phyloP scores from a whole-genome alignment of 306 rosid species.

The Pachyrhizus erosus region DNA sequence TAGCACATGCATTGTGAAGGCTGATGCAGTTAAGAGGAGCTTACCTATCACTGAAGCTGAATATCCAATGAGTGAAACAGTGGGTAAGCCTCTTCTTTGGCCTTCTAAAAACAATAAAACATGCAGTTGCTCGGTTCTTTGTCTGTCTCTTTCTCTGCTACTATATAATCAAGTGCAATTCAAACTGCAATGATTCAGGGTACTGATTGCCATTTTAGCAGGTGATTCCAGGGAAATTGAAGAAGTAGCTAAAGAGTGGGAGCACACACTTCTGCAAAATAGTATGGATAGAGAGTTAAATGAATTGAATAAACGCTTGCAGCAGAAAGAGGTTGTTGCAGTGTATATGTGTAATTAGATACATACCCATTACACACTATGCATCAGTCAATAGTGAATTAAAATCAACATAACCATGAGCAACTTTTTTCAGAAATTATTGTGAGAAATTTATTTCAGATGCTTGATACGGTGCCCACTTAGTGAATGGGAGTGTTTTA shows the following conservation, averaged over 20 bases:
- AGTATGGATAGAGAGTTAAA: conserved; percentile 96
- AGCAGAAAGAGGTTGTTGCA: conserved; percentile 87
- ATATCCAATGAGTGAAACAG: conserved; percentile 79
- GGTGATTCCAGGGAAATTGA: conserved; percentile 91
- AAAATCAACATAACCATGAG: conserved; percentile 31
- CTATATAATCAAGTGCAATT: conserved; percentile 34
- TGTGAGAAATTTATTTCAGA: conserved; percentile 17
- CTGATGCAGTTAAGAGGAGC: conserved; percentile 90
- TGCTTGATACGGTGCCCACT: conserved; percentile 9
- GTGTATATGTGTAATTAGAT: conserved; percentile 24
- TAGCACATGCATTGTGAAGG: conserved; percentile 61
- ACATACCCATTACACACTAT: conserved; percentile 25
- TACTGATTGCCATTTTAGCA: conserved; percentile 49
- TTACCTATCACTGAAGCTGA: conserved; percentile 76
- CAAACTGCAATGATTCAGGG: conserved; percentile 37
- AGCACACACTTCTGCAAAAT: conserved; percentile 94
- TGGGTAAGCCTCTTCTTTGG: conserved; percentile 61
- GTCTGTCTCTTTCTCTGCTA: conserved; percentile 27
- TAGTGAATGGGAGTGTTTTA: conserved; percentile 13
- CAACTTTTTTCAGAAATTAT: conserved; percentile 19
- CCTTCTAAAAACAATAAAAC: conserved; percentile 36
- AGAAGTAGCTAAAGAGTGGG: conserved; percentile 98
- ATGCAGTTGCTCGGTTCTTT: conserved; percentile 28
- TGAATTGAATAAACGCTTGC: conserved; percentile 92
- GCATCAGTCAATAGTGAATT: conserved; percentile 1